A percentile compares a stretch with the other conserved stretches of the same genome.
Evolutionary conservation across 495 filamentous ascomycete species (phyloP).

Genomic region (Talaromyces stipitatus): DNA sequence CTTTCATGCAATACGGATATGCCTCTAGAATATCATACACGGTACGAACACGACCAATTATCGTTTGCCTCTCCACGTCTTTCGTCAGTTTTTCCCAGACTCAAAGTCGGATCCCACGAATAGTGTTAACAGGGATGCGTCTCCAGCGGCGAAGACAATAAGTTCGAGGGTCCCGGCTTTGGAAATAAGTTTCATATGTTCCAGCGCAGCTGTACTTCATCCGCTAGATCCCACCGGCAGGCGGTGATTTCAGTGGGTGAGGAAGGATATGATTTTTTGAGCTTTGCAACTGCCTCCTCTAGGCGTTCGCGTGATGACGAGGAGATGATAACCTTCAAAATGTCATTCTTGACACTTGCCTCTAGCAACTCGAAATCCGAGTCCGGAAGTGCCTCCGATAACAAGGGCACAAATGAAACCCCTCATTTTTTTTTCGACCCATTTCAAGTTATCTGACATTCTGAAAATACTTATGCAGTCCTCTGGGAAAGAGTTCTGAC

Average conservation of each 20-base stretch:
- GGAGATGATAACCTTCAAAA: not conserved
- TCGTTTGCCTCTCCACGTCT: not conserved
- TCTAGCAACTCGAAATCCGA: not conserved
- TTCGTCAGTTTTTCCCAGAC: not conserved
- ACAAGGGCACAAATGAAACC: not conserved
- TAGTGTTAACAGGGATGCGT: not conserved
- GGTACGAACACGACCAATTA: slow-evolving; percentile 23
- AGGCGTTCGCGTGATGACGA: not conserved
- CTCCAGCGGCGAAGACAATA: not conserved
- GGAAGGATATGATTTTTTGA: not conserved
- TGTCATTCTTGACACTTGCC: not conserved
- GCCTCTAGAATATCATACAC: slow-evolving; percentile 57
- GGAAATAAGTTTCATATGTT: not conserved
- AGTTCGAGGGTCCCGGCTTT: not conserved
- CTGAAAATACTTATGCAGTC: too few species aligned
- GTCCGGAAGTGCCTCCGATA: not conserved
- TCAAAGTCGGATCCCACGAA: not conserved
- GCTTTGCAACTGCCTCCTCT: not conserved
- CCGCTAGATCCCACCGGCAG: not conserved
- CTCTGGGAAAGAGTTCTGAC: too few species aligned
- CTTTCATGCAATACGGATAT: slow-evolving; percentile 57
- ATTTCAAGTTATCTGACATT: not conserved
- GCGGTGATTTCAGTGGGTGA: not conserved
- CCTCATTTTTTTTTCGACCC: not conserved
- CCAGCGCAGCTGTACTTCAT: not conserved